Conservation (phyloP, 768 basidiomycete species). For the Tulasnella calospora region DNA sequence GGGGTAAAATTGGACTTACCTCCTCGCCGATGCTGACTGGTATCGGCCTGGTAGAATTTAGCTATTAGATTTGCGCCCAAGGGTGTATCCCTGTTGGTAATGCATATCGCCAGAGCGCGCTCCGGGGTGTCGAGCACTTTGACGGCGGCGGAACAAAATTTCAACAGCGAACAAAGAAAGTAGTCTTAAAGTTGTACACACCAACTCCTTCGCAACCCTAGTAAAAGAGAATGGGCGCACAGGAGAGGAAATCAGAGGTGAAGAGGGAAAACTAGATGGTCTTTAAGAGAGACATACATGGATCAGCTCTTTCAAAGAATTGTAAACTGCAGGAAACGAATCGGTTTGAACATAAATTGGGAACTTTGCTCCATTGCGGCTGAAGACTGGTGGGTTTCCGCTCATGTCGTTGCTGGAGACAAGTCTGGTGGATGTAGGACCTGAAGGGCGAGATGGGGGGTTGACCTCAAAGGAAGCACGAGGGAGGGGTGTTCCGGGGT, state of each 20-base stretch:
- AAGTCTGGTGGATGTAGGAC: too few species aligned
- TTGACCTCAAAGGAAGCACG: not conserved
- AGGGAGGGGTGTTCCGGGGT: not conserved
- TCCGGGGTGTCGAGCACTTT: not conserved
- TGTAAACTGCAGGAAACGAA: not conserved
- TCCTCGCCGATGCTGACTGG: not conserved
- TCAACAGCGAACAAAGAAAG: not conserved
- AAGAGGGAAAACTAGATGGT: not conserved
- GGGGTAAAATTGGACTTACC: not conserved
- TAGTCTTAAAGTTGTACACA: not conserved
- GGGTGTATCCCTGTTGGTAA: constrained; percentile 1
- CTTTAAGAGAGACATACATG: not conserved
- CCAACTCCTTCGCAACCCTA: not conserved
- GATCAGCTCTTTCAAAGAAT: not conserved
- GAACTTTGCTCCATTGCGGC: not conserved
- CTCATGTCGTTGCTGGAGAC: not conserved
- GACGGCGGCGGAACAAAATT: not conserved
- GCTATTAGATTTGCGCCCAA: not conserved
- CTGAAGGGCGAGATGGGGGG: not conserved
- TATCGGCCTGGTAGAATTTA: not conserved
- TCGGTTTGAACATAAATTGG: not conserved
- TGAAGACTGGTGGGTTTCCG: not conserved
- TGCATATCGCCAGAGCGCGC: not conserved
- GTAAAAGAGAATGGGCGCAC: not conserved
- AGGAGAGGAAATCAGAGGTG: not conserved